phyloP scores from a whole-genome alignment of 257 asterid genomes.

The Ehretia macrophylla region DNA sequence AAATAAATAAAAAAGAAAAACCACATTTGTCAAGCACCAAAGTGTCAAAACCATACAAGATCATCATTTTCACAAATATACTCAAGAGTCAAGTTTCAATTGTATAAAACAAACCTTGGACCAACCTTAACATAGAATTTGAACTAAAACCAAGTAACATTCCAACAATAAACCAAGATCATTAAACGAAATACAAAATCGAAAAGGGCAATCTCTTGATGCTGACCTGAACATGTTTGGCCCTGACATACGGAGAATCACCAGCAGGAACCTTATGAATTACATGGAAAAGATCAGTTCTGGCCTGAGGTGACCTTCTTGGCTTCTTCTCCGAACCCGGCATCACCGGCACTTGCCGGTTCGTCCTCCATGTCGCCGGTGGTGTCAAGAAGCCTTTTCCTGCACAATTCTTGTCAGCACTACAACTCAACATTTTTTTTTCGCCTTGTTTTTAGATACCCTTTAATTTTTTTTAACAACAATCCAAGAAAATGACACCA shows the following conservation, averaged over 20 bases:
- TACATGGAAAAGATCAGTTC: constrained; percentile 45
- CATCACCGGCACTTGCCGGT: constrained; percentile 27
- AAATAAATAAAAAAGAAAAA: too few relatives aligned
- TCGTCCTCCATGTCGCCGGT: constrained; percentile 48
- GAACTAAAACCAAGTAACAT: neutral
- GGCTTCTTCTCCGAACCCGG: constrained; percentile 57
- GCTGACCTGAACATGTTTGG: constrained; percentile 82
- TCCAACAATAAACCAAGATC: neutral
- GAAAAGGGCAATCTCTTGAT: neutral
- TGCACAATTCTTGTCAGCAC: constrained; percentile 1
- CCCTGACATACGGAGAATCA: constrained; percentile 83
- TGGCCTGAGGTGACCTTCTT: constrained; percentile 25
- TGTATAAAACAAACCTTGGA: neutral
- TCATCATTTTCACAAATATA: too few relatives aligned
- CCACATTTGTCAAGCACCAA: too few relatives aligned
- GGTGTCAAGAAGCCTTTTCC: constrained; percentile 73
- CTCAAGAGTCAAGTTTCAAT: too few relatives aligned
- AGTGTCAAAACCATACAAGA: too few relatives aligned
- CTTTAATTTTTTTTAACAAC: neutral
- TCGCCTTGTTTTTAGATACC: neutral
- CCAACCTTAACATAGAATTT: neutral
- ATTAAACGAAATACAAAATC: neutral
- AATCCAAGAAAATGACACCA: neutral
- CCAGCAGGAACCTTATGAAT: constrained; percentile 82
- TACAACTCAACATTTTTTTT: neutral